phyloP scores from a whole-genome alignment of 2,329 filamentous ascomycete genomes.

The Calcarisporium arbuscula region DNA sequence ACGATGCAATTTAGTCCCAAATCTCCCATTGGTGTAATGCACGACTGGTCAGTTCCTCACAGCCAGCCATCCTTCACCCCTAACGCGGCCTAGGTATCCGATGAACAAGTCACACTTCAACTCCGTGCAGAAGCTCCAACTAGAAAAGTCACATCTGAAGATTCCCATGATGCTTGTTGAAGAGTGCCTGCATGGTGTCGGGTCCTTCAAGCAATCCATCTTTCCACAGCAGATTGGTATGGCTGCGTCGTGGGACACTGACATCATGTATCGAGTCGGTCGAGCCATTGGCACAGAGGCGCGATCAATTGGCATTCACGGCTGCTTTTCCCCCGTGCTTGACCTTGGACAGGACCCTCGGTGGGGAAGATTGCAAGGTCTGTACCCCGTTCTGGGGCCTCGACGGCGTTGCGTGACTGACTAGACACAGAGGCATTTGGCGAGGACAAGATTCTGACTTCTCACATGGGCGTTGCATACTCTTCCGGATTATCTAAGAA shows the following conservation, averaged over 20 bases:
- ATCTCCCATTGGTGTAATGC: slow-evolving; percentile 6
- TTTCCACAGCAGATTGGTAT: slow-evolving; percentile 8
- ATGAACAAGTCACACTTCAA: slow-evolving; percentile 8
- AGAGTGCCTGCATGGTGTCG: slow-evolving; percentile 4
- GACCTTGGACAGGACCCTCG: slow-evolving; percentile 8
- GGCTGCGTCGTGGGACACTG: slow-evolving; percentile 7
- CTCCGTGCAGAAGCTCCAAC: slow-evolving; percentile 4
- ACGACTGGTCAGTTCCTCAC: slow-evolving; percentile 4
- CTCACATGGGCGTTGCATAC: slow-evolving; percentile 6
- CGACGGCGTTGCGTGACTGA: background rate
- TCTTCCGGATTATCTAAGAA: slow-evolving; percentile 8
- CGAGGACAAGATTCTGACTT: slow-evolving; percentile 7
- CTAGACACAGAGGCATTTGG: slow-evolving; percentile 2
- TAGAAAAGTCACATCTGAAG: slow-evolving; percentile 6
- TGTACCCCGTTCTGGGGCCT: background rate
- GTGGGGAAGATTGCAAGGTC: slow-evolving; percentile 7
- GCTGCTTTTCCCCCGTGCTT: slow-evolving; percentile 7
- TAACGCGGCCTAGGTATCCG: slow-evolving; percentile 3
- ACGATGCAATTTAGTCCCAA: slow-evolving; percentile 8
- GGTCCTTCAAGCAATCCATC: slow-evolving; percentile 7
- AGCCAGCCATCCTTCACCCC: background rate
- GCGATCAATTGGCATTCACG: slow-evolving; percentile 5
- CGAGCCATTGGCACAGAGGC: slow-evolving; percentile 8
- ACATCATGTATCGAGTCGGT: slow-evolving; percentile 5
- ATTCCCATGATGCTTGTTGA: slow-evolving; percentile 8